Base-by-base conservation (phyloP, 208 protist genomes). In the Leishmania amazonensis region DNA sequence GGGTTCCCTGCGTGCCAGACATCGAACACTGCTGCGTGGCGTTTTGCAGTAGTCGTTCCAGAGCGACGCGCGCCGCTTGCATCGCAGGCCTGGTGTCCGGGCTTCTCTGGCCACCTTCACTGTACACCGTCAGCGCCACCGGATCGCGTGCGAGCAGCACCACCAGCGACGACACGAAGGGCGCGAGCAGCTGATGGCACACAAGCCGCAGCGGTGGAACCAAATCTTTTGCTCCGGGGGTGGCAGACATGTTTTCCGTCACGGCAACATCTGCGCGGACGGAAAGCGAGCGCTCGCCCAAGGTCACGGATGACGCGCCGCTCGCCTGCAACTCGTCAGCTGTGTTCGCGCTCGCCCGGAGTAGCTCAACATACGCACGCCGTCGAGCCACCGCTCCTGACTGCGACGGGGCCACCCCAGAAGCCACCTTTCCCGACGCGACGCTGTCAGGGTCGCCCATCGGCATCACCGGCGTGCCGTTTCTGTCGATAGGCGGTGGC, bases 91-190 rank as follows among this genome's bases (percentile, higher is more conserved):
- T 31, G 57, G 17, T 19, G 19, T 49, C 75, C 17, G 9, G 11
- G 54, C 40, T 53, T 64, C 64, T 47, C 45, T 38, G 67, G 6
- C 35, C 76, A 17, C 35, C 76, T 28, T 77, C 24, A 28, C 40
- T 62, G 35, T 80, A 72, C 54, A 21, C 42, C 35, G 57, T 47
- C 9, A 86, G 70, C 3, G 78, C 58, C 78, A 83, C 78, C 2
- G 83, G 83, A 64, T 86, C 83, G 45, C 78, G 83, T 4, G 83
- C 78, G n/a, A 86, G 75, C 3, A 77, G 13, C 3, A 86, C 54
- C 31, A 86, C 83, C 24, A 86, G 57, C 3, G 83, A 77, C 28
- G 83, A 78, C 7, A 80, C 67, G 3, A 77, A 51, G 19, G 83
- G 83, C 28, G 47, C 49, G 15, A 86, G 74, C 13, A 86, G 54